Conservation (phyloP, 257 asterid genomes). For the Solanum microdontum region DNA sequence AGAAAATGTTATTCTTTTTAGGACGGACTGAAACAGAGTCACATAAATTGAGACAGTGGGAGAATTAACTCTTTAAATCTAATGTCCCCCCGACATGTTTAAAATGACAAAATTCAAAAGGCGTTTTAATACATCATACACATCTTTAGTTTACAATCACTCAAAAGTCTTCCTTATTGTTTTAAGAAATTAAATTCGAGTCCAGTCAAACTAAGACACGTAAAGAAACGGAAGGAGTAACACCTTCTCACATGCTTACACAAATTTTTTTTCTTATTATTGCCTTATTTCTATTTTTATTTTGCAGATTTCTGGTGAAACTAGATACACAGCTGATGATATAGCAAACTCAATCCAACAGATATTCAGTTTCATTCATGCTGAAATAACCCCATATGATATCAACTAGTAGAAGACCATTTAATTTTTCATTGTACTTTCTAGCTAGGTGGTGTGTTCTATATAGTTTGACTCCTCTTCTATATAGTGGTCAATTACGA, state of each 20-base stretch:
- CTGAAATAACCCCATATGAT: constrained; percentile 36
- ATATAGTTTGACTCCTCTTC: neutral
- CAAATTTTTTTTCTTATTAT: neutral
- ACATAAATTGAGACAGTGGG: accelerated
- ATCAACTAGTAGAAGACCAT: neutral
- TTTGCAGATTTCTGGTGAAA: constrained; percentile 65
- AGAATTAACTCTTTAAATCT: neutral
- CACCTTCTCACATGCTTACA: neutral
- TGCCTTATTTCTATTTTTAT: neutral
- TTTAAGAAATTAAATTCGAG: neutral
- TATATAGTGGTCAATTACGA: neutral
- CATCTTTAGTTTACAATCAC: neutral
- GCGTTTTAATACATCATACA: neutral
- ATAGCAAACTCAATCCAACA: constrained; percentile 89
- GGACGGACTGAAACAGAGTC: neutral
- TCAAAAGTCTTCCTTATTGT: neutral
- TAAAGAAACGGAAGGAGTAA: neutral
- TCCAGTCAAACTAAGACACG: neutral
- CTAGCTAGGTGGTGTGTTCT: neutral
- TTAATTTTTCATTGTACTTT: neutral
- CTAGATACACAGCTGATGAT: constrained; percentile 70
- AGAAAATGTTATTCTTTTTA: neutral
- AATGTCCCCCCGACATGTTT: neutral
- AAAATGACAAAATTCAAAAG: neutral
- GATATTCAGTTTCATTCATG: constrained; percentile 77